A percentile compares a stretch with the other conserved stretches of the same genome.
phyloP scores from a whole-genome alignment of 202 grass and related monocot genomes.

The Musa balbisiana region DNA sequence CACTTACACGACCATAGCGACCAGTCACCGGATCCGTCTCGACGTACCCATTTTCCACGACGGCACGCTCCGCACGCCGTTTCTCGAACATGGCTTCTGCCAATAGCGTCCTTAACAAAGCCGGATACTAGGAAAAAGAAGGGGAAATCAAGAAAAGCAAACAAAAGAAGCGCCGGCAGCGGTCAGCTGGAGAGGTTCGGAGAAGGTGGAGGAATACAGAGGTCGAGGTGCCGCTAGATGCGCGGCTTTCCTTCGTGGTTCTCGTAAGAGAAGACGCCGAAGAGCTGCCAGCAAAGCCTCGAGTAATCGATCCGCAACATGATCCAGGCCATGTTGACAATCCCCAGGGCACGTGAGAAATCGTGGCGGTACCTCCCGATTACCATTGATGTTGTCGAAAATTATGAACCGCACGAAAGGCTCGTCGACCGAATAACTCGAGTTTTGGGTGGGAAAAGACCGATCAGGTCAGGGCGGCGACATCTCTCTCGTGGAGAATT shows the following conservation, averaged over 20 bases:
- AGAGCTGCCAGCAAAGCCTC: conserved; percentile 38
- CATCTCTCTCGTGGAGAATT: too few species aligned
- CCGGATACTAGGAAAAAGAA: too few species aligned
- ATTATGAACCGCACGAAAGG: too few species aligned
- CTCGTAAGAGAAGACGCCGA: conserved; percentile 34
- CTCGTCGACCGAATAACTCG: too few species aligned
- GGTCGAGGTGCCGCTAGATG: conserved; percentile 20
- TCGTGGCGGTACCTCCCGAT: conserved; percentile 20
- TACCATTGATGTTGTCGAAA: conserved; percentile 5
- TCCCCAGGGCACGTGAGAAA: background rate
- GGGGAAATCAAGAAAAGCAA: too few species aligned
- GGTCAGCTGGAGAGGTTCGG: too few species aligned
- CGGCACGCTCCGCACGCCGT: background rate
- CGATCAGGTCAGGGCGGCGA: too few species aligned
- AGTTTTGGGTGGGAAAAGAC: too few species aligned
- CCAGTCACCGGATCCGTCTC: conserved; percentile 45
- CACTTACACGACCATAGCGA: conserved; percentile 59
- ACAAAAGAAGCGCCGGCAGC: too few species aligned
- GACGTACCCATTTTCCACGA: conserved; percentile 43
- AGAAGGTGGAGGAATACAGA: too few species aligned
- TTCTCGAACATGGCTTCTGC: too few species aligned
- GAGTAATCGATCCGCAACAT: conserved; percentile 41
- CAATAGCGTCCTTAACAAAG: too few species aligned
- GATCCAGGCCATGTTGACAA: conserved; percentile 13
- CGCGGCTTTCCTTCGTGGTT: conserved; percentile 39